Conservation (phyloP, 768 basidiomycete species). For the Mycena venus region DNA sequence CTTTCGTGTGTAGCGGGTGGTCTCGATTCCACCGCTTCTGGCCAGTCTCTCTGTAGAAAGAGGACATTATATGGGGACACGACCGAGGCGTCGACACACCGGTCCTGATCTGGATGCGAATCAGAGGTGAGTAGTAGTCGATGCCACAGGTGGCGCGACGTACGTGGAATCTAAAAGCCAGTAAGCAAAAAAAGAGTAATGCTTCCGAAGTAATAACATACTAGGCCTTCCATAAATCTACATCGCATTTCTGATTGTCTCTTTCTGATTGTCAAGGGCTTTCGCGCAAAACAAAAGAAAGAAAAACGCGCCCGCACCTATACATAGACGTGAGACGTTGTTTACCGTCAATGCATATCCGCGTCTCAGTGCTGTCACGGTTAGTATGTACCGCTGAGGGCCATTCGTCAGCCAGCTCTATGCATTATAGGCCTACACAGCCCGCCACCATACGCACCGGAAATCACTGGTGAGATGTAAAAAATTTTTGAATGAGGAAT, state of each 20-base stretch:
- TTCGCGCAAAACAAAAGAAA: background rate
- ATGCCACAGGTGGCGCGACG: background rate
- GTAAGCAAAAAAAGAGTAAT: background rate
- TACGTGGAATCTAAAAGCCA: conserved; percentile 68
- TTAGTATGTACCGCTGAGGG: conserved; percentile 59
- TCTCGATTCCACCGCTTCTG: conserved; percentile 37
- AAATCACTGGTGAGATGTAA: conserved; percentile 82
- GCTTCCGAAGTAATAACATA: conserved; percentile 14
- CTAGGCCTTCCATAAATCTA: conserved; percentile 73
- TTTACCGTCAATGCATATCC: conserved; percentile 85
- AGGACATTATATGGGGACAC: background rate
- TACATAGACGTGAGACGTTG: conserved; percentile 83
- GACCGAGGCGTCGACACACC: background rate
- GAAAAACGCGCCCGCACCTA: conserved; percentile 62
- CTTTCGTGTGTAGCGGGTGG: conserved; percentile 34
- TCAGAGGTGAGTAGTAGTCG: background rate
- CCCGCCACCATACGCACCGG: conserved; percentile 55
- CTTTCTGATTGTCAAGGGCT: background rate
- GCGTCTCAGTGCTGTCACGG: conserved; percentile 76
- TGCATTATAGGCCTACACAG: too few species aligned
- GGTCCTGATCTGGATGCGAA: conserved; percentile 7
- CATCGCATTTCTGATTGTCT: too few species aligned
- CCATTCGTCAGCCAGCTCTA: background rate
- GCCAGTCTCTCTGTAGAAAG: conserved; percentile 36
- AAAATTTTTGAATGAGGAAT: conserved; percentile 88